Percentiles rank a stretch among this genome's conserved stretches.
phyloP scores from a whole-genome alignment of 2,329 filamentous ascomycete genomes.

The Elsinoe batatas region DNA sequence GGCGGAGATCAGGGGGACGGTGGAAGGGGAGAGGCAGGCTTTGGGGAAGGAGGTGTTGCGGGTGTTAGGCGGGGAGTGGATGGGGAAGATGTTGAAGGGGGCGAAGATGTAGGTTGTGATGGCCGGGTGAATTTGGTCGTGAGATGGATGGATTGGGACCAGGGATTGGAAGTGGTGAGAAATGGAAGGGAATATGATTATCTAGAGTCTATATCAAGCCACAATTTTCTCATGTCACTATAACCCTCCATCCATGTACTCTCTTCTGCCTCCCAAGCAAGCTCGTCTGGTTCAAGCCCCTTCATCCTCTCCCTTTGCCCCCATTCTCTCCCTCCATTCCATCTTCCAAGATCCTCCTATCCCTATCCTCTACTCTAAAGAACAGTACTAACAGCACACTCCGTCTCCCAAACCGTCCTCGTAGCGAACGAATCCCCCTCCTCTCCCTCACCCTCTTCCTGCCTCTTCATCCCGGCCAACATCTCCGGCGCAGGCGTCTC shows the following conservation, averaged over 20 bases:
- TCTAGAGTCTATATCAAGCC: too few relatives aligned
- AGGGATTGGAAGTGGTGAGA: background rate
- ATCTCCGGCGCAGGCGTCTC: background rate
- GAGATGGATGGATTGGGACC: background rate
- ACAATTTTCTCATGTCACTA: too few relatives aligned
- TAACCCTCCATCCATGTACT: too few relatives aligned
- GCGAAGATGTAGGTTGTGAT: conserved; percentile 14
- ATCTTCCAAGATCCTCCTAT: background rate
- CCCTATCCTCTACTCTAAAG: background rate
- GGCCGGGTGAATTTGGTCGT: too few relatives aligned
- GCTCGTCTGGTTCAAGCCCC: background rate
- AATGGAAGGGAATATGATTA: background rate
- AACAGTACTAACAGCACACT: background rate
- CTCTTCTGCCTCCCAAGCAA: too few relatives aligned
- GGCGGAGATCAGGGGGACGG: conserved; percentile 22
- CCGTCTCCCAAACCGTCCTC: background rate
- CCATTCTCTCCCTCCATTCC: too few relatives aligned
- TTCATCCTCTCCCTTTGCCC: too few relatives aligned
- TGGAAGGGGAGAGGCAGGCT: conserved; percentile 20
- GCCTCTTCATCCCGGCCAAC: background rate
- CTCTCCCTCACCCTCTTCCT: background rate
- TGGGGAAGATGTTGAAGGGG: conserved; percentile 3
- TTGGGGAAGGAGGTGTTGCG: conserved; percentile 23
- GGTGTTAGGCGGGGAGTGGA: conserved; percentile 19
- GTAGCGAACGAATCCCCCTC: background rate